Base-by-base conservation (phyloP, 805 yeast species). In the Groenewaldozyma tartarivorans region DNA sequence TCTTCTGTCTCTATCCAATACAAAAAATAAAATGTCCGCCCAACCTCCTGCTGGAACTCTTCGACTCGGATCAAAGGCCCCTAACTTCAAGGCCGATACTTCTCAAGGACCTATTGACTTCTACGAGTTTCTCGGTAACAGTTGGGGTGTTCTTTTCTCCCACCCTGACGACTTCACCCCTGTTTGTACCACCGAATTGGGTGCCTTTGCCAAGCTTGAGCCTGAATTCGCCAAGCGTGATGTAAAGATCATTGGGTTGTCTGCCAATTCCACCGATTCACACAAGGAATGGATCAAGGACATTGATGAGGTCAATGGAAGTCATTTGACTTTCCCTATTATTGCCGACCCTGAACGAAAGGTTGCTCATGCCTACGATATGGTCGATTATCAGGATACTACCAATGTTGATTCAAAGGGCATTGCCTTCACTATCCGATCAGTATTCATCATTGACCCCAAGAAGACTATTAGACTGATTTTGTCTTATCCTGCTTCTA, bases 91-190 rank as follows among this genome's bases (percentile, higher is more conserved):
- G 48, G 87, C 94, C 48, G 80, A 80, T 46, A 76, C 95, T 44
- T 81, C 95, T 46, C 73, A 72, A 51, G 96, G 96, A 45, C 77
- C 78, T 48, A 75, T 87, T 60, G 75, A 81, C 54, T 86, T 87
- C 79, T 90, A 87, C 69, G 80, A 87, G 51, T 87, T 69, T 72
- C 69, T 86, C 52, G 94, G 90, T 36, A 76, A 82, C 66, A 72
- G 78, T 24, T 87, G 96, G 96, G 80, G 79, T 42, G 79, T 87
- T 39, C 70, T 87, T 52, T 87, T 87, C 69, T 85, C 95, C 11
- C 96, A 87, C 64, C 96, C 96, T 49, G 96, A 86, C 50, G 96
- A 88, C 63, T 88, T 84, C 74, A 87, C 96, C 17, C 96, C 96
- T 36, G 96, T 87, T 44, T 87, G 96, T 68, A 88, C 96, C 57